These are phyloP conservation scores for Dioscorea cayenensis DNA, from an alignment of 116 monocot genomes.

Conservation along the genomic window DNA sequence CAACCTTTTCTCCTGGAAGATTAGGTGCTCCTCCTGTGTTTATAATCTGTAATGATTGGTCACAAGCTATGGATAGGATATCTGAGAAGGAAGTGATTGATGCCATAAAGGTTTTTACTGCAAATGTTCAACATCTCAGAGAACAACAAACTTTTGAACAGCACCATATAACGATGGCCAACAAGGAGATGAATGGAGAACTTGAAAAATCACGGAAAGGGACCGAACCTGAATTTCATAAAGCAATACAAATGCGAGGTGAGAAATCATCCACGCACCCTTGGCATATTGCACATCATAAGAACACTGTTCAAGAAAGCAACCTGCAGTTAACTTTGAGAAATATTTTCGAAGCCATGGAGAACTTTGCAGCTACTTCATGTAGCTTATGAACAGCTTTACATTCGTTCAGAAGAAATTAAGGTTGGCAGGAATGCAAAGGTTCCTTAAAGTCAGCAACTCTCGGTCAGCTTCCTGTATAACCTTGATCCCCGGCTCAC, in stretches of 20 bases:
- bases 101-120: conserved; percentile 47
- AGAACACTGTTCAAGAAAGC: conserved; percentile 10
- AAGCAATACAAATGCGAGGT: conserved; percentile 38
- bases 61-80: conserved; percentile 53
- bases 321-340: conserved; percentile 50
- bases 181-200: conserved; percentile 31
- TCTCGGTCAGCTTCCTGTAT: no score
- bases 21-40: conserved; percentile 83
- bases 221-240: conserved; percentile 46
- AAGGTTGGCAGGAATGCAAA: conserved; percentile 16
- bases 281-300: conserved; percentile 15
- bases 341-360: conserved; percentile 60
- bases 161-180: conserved; percentile 25
- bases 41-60: conserved; percentile 81
- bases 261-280: conserved; percentile 34
- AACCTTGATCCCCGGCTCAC: no score
- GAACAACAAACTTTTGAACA: conserved; percentile 30
- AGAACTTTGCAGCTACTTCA: conserved; percentile 41
- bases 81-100: conserved; percentile 58
- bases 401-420: conserved; percentile 41
- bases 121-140: conserved; percentile 47
- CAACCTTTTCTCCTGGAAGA: conserved; percentile 88
- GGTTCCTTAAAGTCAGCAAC: conserved; percentile 12
- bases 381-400: conserved; percentile 61
- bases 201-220: conserved; percentile 44